Evolutionary conservation across 768 basidiomycete genomes (phyloP), one percentile per base, ranked within the genome.

Genomic region (Tulasnella sp.): DNA sequence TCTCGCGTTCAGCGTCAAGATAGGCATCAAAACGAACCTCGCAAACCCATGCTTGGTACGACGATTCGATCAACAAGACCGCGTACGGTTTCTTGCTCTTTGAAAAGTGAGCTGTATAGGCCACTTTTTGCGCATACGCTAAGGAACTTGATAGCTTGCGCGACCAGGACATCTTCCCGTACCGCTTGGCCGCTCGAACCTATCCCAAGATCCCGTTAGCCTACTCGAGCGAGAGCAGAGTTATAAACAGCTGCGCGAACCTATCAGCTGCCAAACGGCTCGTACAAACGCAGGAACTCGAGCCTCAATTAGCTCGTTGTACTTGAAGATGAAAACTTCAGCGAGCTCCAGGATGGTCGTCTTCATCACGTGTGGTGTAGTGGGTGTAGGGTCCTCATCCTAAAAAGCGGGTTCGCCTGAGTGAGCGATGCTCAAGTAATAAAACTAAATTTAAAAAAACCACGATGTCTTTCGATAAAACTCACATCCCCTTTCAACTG

Each of bases 51-150:
- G 66, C 96, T 97, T n/a, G 94, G 92, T 25, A 98, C 77, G 24
- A 97, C 85, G 59, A 98, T 90, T 53, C 88, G 86, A 70, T 92
- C 83, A 4, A 91, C 81, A 58, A 99, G 82, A 2, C 81, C 80
- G 11, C 82, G 80, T 57, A 97, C 84, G 0, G 85, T 92, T 1
- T 86, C 84, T n/a, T 76, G 76, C n/a, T 69, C 66, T 1, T 85
- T 75, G 50, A 97, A 92, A 11, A 97, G 77, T 0, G 76, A 65
- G 65, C 82, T 81, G 73, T 93, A 91, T 66, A 83, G 79, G 1
- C 89, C 89, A 22, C 85, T 84, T 49, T 91, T 91, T 66, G 97
- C 92, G 7, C 91, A 85, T 3, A 89, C 89, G 3, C 91, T 91
- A 61, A 98, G 81, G 73, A 97, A 97, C 19, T 84, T 80, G 49